Evolutionary conservation across 306 rosid genomes (phyloP).

Genomic region (Ormosia semicastrata): DNA sequence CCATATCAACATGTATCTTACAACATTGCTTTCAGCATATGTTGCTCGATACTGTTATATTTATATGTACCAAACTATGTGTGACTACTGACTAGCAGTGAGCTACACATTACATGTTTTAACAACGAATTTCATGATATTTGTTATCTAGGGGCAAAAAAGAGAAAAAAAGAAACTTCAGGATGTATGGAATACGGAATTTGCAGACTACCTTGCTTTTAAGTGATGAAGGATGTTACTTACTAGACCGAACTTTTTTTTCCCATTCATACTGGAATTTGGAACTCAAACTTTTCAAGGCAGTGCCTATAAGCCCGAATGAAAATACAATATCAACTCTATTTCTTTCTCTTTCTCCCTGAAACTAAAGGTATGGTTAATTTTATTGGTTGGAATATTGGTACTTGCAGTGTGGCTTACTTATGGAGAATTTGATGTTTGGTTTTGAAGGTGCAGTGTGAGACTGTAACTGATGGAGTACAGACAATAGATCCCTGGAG

Average conservation of each 20-base stretch:
- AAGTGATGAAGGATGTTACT: neutral
- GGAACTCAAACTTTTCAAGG: neutral
- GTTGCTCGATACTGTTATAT: neutral
- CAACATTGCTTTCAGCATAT: neutral
- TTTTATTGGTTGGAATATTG: slow-evolving; percentile 13
- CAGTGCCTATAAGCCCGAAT: neutral
- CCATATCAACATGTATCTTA: neutral
- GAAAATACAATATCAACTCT: neutral
- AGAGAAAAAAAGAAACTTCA: neutral
- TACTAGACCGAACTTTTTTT: neutral
- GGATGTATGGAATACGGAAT: neutral
- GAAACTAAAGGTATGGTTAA: slow-evolving; percentile 6
- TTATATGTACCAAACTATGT: neutral
- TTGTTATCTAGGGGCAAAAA: neutral
- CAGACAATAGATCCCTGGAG: slow-evolving; percentile 72
- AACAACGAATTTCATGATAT: neutral
- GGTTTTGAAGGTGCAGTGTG: slow-evolving; percentile 78
- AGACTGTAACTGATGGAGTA: slow-evolving; percentile 65
- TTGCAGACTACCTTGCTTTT: too few relatives aligned
- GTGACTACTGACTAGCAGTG: too few relatives aligned
- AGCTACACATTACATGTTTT: neutral
- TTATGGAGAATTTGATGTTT: slow-evolving; percentile 19
- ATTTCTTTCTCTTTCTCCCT: neutral
- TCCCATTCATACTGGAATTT: neutral
- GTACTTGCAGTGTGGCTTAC: slow-evolving; percentile 14